These are phyloP conservation scores for Viola pubescens DNA, from an alignment of 441 rosid genomes.

Conservation along the genomic window DNA sequence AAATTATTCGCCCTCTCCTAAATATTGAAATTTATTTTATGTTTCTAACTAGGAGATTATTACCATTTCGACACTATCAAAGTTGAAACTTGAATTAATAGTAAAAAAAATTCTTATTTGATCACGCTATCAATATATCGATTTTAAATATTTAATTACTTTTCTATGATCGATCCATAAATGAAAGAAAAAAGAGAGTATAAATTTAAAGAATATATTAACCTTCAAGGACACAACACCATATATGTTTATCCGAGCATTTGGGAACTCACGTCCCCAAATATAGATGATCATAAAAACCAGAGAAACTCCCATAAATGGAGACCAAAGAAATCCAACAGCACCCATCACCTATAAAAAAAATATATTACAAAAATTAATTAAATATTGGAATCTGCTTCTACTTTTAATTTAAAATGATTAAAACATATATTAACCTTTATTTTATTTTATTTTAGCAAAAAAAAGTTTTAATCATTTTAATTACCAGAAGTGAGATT, in stretches of 20 bases:
- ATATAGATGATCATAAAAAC: constrained; percentile 56
- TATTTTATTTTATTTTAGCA: background rate
- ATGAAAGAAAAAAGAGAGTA: background rate
- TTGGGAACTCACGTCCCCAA: constrained; percentile 57
- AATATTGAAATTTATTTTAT: too few relatives aligned
- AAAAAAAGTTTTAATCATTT: background rate
- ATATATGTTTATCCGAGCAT: constrained; percentile 43
- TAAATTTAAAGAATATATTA: background rate
- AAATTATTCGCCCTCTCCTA: too few relatives aligned
- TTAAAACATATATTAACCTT: too few relatives aligned
- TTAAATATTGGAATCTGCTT: background rate
- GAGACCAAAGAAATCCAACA: constrained; percentile 36
- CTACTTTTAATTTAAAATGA: background rate
- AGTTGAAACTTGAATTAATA: too few relatives aligned
- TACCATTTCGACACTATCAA: too few relatives aligned
- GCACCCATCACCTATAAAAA: constrained; percentile 35
- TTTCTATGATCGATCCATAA: too few relatives aligned
- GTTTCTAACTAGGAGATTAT: too few relatives aligned
- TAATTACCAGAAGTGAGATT: constrained; percentile 43
- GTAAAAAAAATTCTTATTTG: too few relatives aligned
- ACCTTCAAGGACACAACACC: constrained; percentile 57
- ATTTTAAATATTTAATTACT: too few relatives aligned
- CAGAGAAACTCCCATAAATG: constrained; percentile 48
- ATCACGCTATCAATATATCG: too few relatives aligned
- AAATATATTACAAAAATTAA: too few relatives aligned